Conservation (phyloP, 257 asterid species). For the Solanum pimpinellifolium region DNA sequence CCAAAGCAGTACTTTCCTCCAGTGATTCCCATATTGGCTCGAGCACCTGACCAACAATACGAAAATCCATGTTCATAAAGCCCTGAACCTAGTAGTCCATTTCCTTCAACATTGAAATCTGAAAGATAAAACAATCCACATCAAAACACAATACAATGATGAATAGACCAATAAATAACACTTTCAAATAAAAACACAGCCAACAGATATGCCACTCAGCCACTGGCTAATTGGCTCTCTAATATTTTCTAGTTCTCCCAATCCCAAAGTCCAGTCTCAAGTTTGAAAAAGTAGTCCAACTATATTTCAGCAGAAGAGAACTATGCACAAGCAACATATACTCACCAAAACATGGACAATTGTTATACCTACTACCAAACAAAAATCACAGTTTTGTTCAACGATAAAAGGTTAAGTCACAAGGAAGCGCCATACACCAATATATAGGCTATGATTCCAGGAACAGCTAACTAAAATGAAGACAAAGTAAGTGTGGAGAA, state of each 20-base stretch:
- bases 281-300: background rate
- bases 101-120: conserved; percentile 42
- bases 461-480: background rate
- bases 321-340: background rate
- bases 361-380: background rate
- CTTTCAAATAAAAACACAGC: background rate
- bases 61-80: conserved; percentile 45
- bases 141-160: background rate
- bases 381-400: background rate
- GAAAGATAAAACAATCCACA: background rate
- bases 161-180: background rate
- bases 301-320: background rate
- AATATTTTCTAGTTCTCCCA: background rate
- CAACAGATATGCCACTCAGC: background rate
- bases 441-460: background rate
- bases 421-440: background rate
- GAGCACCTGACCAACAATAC: conserved; percentile 75
- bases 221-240: background rate
- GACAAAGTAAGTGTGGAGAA: background rate
- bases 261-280: background rate
- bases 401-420: background rate
- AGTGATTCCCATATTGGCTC: conserved; percentile 47
- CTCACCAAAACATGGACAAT: background rate
- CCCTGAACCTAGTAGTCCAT: conserved; percentile 46
- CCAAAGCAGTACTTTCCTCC: conserved; percentile 58